These are phyloP conservation scores for Rhododendron griersonianum DNA, from an alignment of 148 eudicot genomes.

Conservation along the genomic window DNA sequence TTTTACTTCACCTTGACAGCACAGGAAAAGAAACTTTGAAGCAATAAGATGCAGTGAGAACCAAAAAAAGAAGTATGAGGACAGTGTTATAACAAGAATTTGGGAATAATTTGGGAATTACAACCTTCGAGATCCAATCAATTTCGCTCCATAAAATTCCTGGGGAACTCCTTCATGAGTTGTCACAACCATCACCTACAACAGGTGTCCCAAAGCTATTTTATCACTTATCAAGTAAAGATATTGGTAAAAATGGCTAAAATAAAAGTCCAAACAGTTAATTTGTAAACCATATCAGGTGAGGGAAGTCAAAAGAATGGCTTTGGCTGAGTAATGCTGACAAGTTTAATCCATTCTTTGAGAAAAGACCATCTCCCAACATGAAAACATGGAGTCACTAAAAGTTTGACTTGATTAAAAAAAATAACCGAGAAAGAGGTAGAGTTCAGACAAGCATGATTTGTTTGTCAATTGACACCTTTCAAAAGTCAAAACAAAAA, in stretches of 20 bases:
- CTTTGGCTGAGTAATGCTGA: neutral
- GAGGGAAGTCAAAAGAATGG: neutral
- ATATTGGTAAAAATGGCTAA: neutral
- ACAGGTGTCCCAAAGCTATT: neutral
- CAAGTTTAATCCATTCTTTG: neutral
- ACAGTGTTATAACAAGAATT: neutral
- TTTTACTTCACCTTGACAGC: neutral
- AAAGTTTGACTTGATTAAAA: neutral
- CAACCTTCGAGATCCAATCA: constrained; percentile 88
- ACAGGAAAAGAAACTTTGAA: neutral
- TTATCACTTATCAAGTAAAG: neutral
- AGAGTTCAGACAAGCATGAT: neutral
- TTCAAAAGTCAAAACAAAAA: neutral
- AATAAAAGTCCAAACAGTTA: neutral
- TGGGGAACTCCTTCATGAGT: constrained; percentile 98
- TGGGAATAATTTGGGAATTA: neutral
- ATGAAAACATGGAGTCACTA: neutral
- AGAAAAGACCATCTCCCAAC: neutral
- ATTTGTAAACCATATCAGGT: neutral
- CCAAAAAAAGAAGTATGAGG: neutral
- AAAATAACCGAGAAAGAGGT: neutral
- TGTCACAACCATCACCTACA: constrained; percentile 91
- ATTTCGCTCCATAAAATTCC: constrained; percentile 92
- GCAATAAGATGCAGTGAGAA: neutral
- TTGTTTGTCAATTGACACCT: neutral